A percentile compares a stretch with the other conserved stretches of the same genome.
Conservation (phyloP, 495 filamentous ascomycete genomes). For the Thozetella sp. region DNA sequence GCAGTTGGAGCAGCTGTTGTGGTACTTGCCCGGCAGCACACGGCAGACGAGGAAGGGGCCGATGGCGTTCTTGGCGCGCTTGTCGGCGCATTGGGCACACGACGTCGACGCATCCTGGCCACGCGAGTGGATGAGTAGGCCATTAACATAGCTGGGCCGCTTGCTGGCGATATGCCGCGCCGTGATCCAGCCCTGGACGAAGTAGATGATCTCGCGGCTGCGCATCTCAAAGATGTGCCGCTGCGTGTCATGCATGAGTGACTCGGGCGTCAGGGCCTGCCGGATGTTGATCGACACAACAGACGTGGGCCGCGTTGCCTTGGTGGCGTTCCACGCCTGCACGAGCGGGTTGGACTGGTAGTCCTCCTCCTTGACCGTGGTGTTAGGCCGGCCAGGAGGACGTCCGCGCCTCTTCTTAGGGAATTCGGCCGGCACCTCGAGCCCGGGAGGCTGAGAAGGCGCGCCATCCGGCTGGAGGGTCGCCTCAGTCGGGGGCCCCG, state of each 20-base stretch:
- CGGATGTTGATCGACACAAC: slow-evolving; percentile 22
- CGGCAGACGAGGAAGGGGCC: slow-evolving; percentile 30
- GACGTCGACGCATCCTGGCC: slow-evolving; percentile 20
- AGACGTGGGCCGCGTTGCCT: slow-evolving; percentile 15
- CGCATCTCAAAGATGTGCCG: slow-evolving; percentile 22
- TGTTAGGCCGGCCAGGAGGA: slow-evolving; percentile 31
- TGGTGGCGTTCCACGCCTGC: slow-evolving; percentile 28
- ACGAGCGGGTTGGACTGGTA: slow-evolving; percentile 25
- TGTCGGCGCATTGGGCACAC: slow-evolving; percentile 25
- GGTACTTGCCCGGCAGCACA: slow-evolving; percentile 21
- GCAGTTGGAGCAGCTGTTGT: slow-evolving; percentile 37
- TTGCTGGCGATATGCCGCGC: slow-evolving; percentile 31
- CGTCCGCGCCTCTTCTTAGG: slow-evolving; percentile 31
- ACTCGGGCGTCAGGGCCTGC: slow-evolving; percentile 22
- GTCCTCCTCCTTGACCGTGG: slow-evolving; percentile 25
- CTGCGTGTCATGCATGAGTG: slow-evolving; percentile 29
- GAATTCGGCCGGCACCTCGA: slow-evolving; percentile 20
- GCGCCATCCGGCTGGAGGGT: neutral
- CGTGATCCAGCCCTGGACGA: slow-evolving; percentile 34
- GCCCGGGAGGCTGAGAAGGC: neutral
- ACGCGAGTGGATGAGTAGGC: slow-evolving; percentile 32
- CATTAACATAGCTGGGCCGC: slow-evolving; percentile 35
- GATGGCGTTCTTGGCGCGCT: slow-evolving; percentile 22
- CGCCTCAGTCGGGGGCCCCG: slow-evolving; percentile 1
- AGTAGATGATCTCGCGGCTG: slow-evolving; percentile 28